Base-by-base conservation (phyloP, 1,284 basidiomycete genomes). In the Cryptococcus sp. region DNA sequence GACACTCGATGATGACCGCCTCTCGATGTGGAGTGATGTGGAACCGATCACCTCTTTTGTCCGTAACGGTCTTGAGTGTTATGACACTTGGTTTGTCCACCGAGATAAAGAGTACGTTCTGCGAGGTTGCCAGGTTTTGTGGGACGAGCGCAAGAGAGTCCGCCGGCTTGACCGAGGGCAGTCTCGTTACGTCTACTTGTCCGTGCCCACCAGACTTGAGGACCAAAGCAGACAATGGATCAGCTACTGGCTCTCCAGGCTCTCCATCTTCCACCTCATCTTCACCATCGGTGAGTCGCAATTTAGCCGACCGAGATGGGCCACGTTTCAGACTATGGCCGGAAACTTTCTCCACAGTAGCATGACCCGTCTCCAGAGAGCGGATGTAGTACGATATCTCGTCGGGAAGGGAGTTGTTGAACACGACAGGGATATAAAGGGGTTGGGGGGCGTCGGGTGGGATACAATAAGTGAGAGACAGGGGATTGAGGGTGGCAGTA, bases 341-440 rank as follows among this genome's bases (percentile, higher is more conserved):
- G 15, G 54, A 46, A 10, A 72, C 51, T 5, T 63, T 71, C 49
- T 66, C 46, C 43, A 63, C 20, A 1, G 52, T 58, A 8, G 55
- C 43, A 38, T 66, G 58, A 34, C 67, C 67, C 11, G 58, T 68
- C 8, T 84, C 85, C 41, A 93, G 83, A 6, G 90, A 86, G 3
- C 86, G 85, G 39, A 93, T 76, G 16, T 86, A 87, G 75, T 94
- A 97, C 55, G 83, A 84, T 39, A 97, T 79, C 56, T 83, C 81
- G 15, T 83, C 81, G 0, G 91, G 86, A n/a, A 83, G 82, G 3
- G 93, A 93, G 78, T 96, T 95, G 81, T 96, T 97, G 74, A 97
- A 84, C 26, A 96, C 80, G 34, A 79, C 63, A 11, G 77, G 76
- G 46, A 79, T 69, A 55, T 72, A 72, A 0, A 78, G 66, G 10